A percentile compares a stretch with the other conserved stretches of the same genome.
These are phyloP conservation scores for Cardamine resedifolia DNA, from an alignment of 345 rosid species.

Conservation along the genomic window DNA sequence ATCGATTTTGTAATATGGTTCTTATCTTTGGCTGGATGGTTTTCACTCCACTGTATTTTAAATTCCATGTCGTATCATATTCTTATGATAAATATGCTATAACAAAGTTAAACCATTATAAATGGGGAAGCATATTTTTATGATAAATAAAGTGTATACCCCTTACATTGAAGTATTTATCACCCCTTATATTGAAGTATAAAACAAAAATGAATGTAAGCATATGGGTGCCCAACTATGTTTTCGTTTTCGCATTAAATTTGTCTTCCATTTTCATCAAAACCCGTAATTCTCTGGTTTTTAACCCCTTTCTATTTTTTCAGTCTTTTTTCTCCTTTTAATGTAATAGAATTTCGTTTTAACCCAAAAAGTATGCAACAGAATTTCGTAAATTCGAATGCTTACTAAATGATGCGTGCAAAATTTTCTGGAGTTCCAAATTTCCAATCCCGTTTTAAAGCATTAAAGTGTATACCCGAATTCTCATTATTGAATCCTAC, in stretches of 20 bases:
- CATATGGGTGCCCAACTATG: conserved; percentile 10
- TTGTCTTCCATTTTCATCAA: conserved; percentile 5
- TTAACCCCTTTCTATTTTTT: background rate
- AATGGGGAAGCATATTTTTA: background rate
- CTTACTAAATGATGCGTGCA: background rate
- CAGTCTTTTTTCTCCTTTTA: background rate
- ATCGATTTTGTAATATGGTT: background rate
- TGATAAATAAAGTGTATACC: no score
- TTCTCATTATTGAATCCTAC: no score
- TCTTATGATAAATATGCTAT: background rate
- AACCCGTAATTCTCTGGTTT: background rate
- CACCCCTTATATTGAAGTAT: no score
- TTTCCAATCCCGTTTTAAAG: background rate
- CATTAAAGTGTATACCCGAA: no score
- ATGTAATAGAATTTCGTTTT: background rate
- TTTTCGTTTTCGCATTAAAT: conserved; percentile 8
- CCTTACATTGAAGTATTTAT: no score
- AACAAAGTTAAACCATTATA: background rate
- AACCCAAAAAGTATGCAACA: background rate
- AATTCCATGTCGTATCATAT: background rate
- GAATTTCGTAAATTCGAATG: background rate
- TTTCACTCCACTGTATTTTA: background rate
- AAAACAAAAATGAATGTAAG: conserved; percentile 5
- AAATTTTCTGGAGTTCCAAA: background rate
- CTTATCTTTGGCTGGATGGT: background rate